Evolutionary conservation across 192 early-diverging fungal genomes (phyloP).

Genomic region (Diversispora eburnea): DNA sequence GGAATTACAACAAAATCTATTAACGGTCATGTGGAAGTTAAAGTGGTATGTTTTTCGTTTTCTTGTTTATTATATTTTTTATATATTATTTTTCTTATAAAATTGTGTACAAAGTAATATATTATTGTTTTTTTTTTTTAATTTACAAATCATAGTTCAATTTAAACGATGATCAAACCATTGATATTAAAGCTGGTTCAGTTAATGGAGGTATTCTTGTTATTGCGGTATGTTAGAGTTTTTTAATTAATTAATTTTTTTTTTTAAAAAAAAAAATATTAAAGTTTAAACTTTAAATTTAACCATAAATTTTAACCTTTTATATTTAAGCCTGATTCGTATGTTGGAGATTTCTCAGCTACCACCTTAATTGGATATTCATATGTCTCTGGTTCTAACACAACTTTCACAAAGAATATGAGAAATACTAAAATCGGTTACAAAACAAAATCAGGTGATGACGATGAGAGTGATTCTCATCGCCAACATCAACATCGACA

Average conservation of each 20-base stretch:
- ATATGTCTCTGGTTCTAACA: conserved; percentile 7
- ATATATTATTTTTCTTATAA: not conserved
- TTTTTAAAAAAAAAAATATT: not conserved
- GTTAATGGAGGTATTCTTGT: conserved; percentile 24
- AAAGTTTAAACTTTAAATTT: not conserved
- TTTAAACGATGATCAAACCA: conserved; percentile 9
- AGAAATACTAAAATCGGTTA: conserved; percentile 16
- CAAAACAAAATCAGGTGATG: conserved; percentile 3
- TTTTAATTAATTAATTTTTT: too few species aligned
- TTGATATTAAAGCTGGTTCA: conserved; percentile 5
- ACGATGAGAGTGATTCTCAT: not conserved
- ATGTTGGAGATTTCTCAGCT: conserved; percentile 6
- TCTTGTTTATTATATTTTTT: too few species aligned
- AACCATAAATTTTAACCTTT: not conserved
- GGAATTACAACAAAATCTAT: conserved; percentile 2
- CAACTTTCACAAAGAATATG: conserved; percentile 4
- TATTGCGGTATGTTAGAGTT: not conserved
- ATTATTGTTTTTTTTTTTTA: not conserved
- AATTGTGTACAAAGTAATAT: not conserved
- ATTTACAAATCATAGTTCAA: not conserved
- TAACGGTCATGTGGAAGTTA: conserved; percentile 21
- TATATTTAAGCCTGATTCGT: conserved; percentile 17
- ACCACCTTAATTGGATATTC: conserved; percentile 13
- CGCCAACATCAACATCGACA: not conserved
- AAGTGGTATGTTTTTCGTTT: conserved; percentile 18